A percentile compares a stretch with the other conserved stretches of the same genome.
phyloP scores from a whole-genome alignment of 2,329 filamentous ascomycete species.

The Chrysoporthe austroafricana region DNA sequence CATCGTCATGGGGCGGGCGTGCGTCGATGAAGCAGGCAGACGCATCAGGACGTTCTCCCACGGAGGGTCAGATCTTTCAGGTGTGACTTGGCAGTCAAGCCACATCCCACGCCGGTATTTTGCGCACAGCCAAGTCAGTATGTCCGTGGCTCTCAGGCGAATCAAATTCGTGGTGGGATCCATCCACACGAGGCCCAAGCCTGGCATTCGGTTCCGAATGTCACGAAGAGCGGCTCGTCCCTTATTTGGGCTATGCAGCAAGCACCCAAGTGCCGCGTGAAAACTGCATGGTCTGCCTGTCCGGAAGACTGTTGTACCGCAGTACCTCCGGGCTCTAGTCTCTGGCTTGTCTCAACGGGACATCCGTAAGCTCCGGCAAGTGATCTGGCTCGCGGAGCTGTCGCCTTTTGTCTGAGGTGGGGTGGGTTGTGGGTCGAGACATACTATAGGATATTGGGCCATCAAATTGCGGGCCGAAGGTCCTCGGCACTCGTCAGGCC shows the following conservation, averaged over 20 bases:
- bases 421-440: neutral
- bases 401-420: neutral
- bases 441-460: slow-evolving; percentile 10
- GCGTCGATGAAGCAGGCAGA: neutral
- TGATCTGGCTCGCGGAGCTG: neutral
- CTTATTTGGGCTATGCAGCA: slow-evolving; percentile 9
- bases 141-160: neutral
- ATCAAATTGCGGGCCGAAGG: slow-evolving; percentile 27
- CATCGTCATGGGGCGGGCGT: neutral
- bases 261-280: slow-evolving; percentile 3
- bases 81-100: neutral
- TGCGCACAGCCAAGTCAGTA: neutral
- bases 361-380: neutral
- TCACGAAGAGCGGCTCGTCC: slow-evolving; percentile 12
- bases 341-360: neutral
- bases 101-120: slow-evolving; percentile 9
- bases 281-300: neutral
- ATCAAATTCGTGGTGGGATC: neutral
- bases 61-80: neutral
- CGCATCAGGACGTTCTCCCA: neutral
- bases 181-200: slow-evolving; percentile 1
- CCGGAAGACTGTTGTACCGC: neutral
- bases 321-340: slow-evolving; percentile 2
- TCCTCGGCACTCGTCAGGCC: slow-evolving; percentile 21
- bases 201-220: slow-evolving; percentile 6